phyloP scores from a whole-genome alignment of 2,329 filamentous ascomycete genomes.

The Epichloe elymi region DNA sequence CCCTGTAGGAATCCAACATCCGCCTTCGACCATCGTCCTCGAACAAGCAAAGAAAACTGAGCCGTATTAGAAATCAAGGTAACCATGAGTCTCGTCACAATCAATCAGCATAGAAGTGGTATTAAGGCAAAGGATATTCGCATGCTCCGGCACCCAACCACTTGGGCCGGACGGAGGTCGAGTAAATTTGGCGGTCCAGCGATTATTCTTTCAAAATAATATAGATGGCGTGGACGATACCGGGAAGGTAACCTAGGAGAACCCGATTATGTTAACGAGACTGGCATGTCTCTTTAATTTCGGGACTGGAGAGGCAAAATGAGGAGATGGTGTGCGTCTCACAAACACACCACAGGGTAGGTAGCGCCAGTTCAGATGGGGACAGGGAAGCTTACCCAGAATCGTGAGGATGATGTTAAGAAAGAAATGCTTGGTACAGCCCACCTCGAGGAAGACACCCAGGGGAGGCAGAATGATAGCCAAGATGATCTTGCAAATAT shows the following conservation, averaged over 20 bases:
- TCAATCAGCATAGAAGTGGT: background rate
- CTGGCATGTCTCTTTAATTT: background rate
- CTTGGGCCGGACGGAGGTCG: too few species aligned
- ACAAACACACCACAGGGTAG: background rate
- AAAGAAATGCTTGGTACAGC: slow-evolving; percentile 73
- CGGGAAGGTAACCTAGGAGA: slow-evolving; percentile 47
- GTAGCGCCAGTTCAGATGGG: background rate
- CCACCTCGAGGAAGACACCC: slow-evolving; percentile 88
- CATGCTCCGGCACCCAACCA: background rate
- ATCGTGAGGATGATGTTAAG: slow-evolving; percentile 89
- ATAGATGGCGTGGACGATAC: slow-evolving; percentile 89
- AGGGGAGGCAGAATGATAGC: slow-evolving; percentile 82
- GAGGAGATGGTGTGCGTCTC: background rate
- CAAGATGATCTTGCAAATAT: slow-evolving; percentile 61
- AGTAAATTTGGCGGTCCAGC: too few species aligned
- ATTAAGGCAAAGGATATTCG: background rate
- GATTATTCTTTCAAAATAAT: slow-evolving; percentile 41
- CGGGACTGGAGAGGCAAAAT: background rate
- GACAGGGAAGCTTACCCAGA: slow-evolving; percentile 32
- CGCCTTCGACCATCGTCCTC: background rate
- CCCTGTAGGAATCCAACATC: slow-evolving; percentile 7
- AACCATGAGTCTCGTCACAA: background rate
- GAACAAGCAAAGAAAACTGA: background rate
- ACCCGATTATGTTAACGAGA: background rate
- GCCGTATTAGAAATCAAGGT: background rate